phyloP scores from a whole-genome alignment of 495 filamentous ascomycete species.

The Mycothermus thermophilus region DNA sequence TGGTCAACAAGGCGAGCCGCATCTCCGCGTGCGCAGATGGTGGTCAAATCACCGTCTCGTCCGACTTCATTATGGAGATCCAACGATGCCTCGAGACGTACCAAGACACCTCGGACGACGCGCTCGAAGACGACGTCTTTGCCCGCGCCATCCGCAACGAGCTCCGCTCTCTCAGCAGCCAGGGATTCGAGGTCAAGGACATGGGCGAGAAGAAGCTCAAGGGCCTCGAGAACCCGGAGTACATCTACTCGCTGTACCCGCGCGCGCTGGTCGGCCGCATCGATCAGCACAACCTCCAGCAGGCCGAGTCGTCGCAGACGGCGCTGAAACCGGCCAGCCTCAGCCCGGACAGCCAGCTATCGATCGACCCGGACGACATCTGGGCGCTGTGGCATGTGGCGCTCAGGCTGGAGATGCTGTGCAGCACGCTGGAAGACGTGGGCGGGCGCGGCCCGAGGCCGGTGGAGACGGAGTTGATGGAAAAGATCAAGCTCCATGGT shows the following conservation, averaged over 20 bases:
- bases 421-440: conserved; percentile 64
- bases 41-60: conserved; percentile 89
- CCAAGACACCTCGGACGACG: conserved; percentile 57
- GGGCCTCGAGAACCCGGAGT: conserved; percentile 92
- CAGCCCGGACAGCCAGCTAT: conserved; percentile 38
- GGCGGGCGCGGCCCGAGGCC: conserved; percentile 42
- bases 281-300: conserved; percentile 46
- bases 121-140: conserved; percentile 53
- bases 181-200: conserved; percentile 94
- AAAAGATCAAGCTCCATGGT: conserved; percentile 67
- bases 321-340: conserved; percentile 33
- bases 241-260: conserved; percentile 86
- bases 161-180: conserved; percentile 70
- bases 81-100: conserved; percentile 81
- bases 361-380: conserved; percentile 66
- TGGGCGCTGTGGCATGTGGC: conserved; percentile 87
- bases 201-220: conserved; percentile 90
- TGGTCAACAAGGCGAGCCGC: conserved; percentile 93
- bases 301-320: conserved; percentile 16
- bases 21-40: conserved; percentile 93
- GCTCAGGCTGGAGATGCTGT: conserved; percentile 81
- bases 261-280: conserved; percentile 70
- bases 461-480: conserved; percentile 67
- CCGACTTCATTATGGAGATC: conserved; percentile 92
- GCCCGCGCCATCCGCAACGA: conserved; percentile 70